phyloP scores from a whole-genome alignment of 305 asterid species.

The Fraxinus xanthoxyloides region DNA sequence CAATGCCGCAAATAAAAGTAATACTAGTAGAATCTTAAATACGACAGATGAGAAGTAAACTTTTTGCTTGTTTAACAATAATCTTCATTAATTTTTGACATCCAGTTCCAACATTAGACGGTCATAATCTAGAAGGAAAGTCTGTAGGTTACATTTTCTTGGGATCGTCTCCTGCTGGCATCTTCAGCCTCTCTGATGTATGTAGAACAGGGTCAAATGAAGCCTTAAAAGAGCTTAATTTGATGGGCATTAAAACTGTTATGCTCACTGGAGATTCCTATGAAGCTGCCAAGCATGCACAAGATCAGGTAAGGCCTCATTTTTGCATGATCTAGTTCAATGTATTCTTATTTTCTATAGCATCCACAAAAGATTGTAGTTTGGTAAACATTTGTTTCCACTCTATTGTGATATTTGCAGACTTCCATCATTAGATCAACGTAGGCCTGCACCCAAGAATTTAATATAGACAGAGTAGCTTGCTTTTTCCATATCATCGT shows the following conservation, averaged over 20 bases:
- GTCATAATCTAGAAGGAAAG: conserved; percentile 49
- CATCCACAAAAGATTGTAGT: background rate
- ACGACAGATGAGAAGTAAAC: background rate
- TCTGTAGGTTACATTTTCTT: conserved; percentile 64
- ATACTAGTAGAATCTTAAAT: background rate
- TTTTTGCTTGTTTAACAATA: background rate
- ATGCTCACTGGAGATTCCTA: conserved; percentile 84
- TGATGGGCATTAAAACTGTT: conserved; percentile 64
- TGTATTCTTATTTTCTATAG: background rate
- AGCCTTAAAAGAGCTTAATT: conserved; percentile 60
- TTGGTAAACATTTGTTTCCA: background rate
- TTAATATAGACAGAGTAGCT: background rate
- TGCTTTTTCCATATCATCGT: background rate
- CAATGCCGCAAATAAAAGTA: background rate
- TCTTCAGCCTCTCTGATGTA: conserved; percentile 59
- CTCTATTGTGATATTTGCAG: background rate
- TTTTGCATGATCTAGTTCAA: background rate
- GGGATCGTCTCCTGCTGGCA: conserved; percentile 54
- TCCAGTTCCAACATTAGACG: conserved; percentile 61
- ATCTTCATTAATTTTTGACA: background rate
- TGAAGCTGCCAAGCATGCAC: conserved; percentile 71
- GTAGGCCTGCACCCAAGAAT: background rate
- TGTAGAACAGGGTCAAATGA: conserved; percentile 86
- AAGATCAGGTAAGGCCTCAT: conserved; percentile 51
- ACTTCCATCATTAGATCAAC: background rate